Evolutionary conservation across 108 stramenopile species (phyloP), one percentile per base, ranked within the genome.

Genomic region (Nitzschia sp.): DNA sequence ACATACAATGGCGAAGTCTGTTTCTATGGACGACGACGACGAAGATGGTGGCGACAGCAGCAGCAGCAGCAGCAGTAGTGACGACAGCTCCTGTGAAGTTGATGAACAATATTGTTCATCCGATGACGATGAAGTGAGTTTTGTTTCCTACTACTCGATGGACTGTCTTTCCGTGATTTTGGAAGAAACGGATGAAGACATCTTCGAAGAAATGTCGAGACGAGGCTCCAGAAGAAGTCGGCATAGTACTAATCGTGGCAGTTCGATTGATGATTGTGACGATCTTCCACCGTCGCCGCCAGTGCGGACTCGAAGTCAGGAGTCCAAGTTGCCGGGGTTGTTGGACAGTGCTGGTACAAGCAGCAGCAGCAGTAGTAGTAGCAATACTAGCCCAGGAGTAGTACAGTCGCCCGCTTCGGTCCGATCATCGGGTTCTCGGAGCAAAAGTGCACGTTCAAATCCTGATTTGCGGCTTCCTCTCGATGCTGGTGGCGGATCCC

Each of bases 111-210:
- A 8, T 4, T n/a, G 8, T 21, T 21, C 19, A 4, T 16, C 19
- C 17, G 9, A 11, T 5, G 48, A 50, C 19, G 48, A 50, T 21
- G 48, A 50, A 50, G 38, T 11, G 38, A 50, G 48, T n/a, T 50
- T 21, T n/a, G 4, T 50, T 50, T 50, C 48, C 21, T 50, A 50
- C 48, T 50, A 50, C 19, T 50, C 48, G 17, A 16, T 50, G 9
- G 48, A 50, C 19, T n/a, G 19, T n/a, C 48, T 50, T 4, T 21
- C 48, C 16, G 19, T 21, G 4, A 50, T 50, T n/a, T 4, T 21
- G 48, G 48, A 50, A 50, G 48, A 50, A 50, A 50, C 48, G 48
- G 48, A 50, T 50, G 16, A 19, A 21, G 48, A 50, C 48, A 4
- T 50, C 4, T 19, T 50, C 4, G 19, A 21, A 8, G 48, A 50